These are phyloP conservation scores for Penicillium manginii DNA, from an alignment of 495 filamentous ascomycete genomes.

Conservation along the genomic window DNA sequence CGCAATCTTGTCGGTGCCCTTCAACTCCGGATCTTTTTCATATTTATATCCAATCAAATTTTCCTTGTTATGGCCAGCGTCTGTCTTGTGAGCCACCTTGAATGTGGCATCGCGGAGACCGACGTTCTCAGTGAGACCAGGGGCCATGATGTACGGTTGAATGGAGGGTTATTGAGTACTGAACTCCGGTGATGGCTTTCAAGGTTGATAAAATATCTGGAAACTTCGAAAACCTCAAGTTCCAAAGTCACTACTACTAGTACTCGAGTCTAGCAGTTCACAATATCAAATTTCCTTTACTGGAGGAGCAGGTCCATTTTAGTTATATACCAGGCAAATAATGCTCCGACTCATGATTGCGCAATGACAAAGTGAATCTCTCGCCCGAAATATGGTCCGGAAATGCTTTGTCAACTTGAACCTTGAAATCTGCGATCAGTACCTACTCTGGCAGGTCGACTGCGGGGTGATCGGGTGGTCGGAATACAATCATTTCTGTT, in stretches of 20 bases:
- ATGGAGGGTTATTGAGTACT: not conserved
- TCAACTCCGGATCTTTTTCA: conserved; percentile 44
- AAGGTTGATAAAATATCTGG: too few relatives aligned
- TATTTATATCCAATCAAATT: conserved; percentile 56
- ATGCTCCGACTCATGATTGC: not conserved
- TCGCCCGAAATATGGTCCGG: not conserved
- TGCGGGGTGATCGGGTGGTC: conserved; percentile 8
- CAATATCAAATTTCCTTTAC: too few relatives aligned
- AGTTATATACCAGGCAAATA: not conserved
- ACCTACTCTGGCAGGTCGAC: not conserved
- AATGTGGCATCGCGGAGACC: conserved; percentile 37
- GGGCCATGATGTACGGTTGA: conserved; percentile 50
- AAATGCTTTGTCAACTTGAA: not conserved
- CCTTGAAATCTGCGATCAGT: not conserved
- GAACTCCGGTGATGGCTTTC: not conserved
- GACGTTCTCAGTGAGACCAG: conserved; percentile 53
- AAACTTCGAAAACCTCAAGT: too few relatives aligned
- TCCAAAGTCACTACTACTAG: too few relatives aligned
- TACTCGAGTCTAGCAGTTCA: too few relatives aligned
- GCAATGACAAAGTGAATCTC: not conserved
- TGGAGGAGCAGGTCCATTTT: too few relatives aligned
- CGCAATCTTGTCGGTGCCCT: conserved; percentile 48
- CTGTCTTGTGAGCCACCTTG: conserved; percentile 38
- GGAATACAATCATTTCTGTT: not conserved
- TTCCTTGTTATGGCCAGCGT: conserved; percentile 65